Evolutionary conservation across 2,329 filamentous ascomycete species (phyloP).

Genomic region (Cladophialophora bantiana): DNA sequence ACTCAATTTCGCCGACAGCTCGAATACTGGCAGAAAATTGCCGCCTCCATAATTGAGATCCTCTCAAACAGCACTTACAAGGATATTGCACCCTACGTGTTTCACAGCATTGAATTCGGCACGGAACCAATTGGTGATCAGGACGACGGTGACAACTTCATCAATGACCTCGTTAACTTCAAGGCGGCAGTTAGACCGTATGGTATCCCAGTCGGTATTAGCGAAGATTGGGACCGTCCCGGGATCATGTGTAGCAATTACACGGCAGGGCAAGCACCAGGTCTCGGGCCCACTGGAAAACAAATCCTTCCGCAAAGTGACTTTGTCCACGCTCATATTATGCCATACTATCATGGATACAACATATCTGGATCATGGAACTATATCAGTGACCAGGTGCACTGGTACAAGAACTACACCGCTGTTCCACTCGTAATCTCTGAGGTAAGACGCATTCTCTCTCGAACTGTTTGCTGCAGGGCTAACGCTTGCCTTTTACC

Average conservation of each 20-base stretch:
- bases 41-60: slow-evolving; percentile 22
- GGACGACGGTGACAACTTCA: slow-evolving; percentile 22
- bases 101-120: slow-evolving; percentile 24
- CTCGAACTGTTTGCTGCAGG: neutral
- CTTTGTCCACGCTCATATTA: slow-evolving; percentile 22
- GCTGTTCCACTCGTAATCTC: slow-evolving; percentile 21
- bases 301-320: slow-evolving; percentile 23
- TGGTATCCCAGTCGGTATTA: slow-evolving; percentile 22
- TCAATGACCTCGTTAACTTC: slow-evolving; percentile 19
- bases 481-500: neutral
- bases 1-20: slow-evolving; percentile 4
- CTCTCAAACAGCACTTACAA: slow-evolving; percentile 19
- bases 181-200: slow-evolving; percentile 17
- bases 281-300: slow-evolving; percentile 16
- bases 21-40: slow-evolving; percentile 21
- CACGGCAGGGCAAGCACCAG: slow-evolving; percentile 14
- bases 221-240: slow-evolving; percentile 24
- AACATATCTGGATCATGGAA: slow-evolving; percentile 19
- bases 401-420: slow-evolving; percentile 27
- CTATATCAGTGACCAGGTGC: slow-evolving; percentile 19
- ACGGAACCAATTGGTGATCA: slow-evolving; percentile 21
- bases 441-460: slow-evolving; percentile 6
- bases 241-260: slow-evolving; percentile 20
- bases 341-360: slow-evolving; percentile 25
- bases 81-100: slow-evolving; percentile 19